Conservation (phyloP, 495 filamentous ascomycete species). For the Aspergillus indologenus region DNA sequence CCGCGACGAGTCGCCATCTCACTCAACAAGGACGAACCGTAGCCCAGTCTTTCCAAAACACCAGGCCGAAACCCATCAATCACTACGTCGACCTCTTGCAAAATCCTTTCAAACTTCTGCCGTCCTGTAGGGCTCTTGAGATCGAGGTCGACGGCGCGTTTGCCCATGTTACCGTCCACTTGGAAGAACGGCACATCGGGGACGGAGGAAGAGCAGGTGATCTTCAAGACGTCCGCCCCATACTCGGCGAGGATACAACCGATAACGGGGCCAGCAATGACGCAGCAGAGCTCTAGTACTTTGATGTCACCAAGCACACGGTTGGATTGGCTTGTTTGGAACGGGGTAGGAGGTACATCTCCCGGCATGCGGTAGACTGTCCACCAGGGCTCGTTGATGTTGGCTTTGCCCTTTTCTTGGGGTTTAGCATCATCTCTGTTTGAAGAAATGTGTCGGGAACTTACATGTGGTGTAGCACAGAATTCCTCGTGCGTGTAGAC, state of each 20-base stretch:
- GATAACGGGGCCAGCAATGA: constrained; percentile 47
- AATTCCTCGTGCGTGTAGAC: background rate
- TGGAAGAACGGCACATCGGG: constrained; percentile 65
- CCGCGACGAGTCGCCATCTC: constrained; percentile 38
- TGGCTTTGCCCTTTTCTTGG: background rate
- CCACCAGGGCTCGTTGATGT: background rate
- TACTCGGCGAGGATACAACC: constrained; percentile 55
- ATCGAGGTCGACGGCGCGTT: constrained; percentile 42
- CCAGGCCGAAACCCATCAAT: constrained; percentile 55
- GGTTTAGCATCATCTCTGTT: too few relatives aligned
- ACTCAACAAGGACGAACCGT: constrained; percentile 42
- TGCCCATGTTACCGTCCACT: constrained; percentile 61
- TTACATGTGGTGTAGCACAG: background rate
- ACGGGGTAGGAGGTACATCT: background rate
- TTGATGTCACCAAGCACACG: constrained; percentile 9
- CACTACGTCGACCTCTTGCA: constrained; percentile 44
- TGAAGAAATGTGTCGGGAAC: background rate
- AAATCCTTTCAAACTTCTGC: background rate
- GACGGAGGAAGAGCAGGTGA: constrained; percentile 49
- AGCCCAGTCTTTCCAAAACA: constrained; percentile 49
- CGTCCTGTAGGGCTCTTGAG: constrained; percentile 21
- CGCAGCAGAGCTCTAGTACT: constrained; percentile 56
- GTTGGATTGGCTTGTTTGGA: background rate
- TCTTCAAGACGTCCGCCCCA: constrained; percentile 54
- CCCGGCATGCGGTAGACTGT: background rate